Base-by-base conservation (phyloP, 192 early-diverging fungal genomes). In the Entomortierella beljakovae region DNA sequence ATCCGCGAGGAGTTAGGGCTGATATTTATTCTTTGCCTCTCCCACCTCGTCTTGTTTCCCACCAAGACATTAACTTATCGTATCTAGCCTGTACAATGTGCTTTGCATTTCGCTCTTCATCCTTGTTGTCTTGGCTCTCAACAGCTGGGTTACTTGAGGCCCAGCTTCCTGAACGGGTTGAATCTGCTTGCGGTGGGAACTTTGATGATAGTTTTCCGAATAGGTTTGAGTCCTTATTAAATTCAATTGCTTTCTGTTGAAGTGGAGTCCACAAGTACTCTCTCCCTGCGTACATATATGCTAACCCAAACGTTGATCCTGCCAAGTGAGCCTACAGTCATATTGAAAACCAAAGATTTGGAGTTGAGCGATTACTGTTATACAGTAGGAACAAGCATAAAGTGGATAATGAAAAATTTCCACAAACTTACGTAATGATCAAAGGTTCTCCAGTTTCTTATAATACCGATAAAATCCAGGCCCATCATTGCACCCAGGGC, bases 381-480 rank as follows among this genome's bases (percentile, higher is more conserved):
- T 22, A 50, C 23, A 50, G 16, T 6, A 50, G 23, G 23, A 29
- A 26, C 25, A 42, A 18, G 34, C 22, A 57, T n/a, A 35, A 40
- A 2, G 7, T 55, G 20, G 35, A 51, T 58, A 7, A 29, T 28
- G 42, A 61, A 35, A 32, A 52, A 34, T 7, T 57, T 43, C 2
- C 34, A 20, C 18, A 46, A 25, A 81, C 88, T 86, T 80, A 91
- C 91, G 81, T 85, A 84, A 61, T 97, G 95, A 71, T 93, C 91
- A 67, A 96, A 91, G 48, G 86, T 80, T 29, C 64, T 80, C 95
- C 94, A 96, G 54, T 89, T 82, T 6, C 85, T 76, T 16, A 95
- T 33, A 7, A 94, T 87, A 9, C 95, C 95, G 18, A 82, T 82
- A 26, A 95, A 48, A 69, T 97, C 95, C 29, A 92, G 62, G 22